Base-by-base conservation (phyloP, 129 eudicot species). In the Centella asiatica region DNA sequence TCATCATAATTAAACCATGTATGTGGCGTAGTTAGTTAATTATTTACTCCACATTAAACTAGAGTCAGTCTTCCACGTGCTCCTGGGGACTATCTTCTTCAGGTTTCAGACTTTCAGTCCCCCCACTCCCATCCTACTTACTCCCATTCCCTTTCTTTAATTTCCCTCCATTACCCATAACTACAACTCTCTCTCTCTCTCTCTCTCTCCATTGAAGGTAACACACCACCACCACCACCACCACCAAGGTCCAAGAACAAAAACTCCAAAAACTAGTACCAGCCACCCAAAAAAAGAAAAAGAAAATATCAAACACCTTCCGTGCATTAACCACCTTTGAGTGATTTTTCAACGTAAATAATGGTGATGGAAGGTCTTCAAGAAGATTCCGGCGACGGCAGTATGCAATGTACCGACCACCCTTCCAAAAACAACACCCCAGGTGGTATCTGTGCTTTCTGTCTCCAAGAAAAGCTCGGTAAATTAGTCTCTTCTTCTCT, bases 401-500 rank as follows among this genome's bases (percentile, higher is more conserved):
- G 55, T 70, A 78, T 81, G 89, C 66, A 78, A 57, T 90, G 97
- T 46, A 53, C 82, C 24, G 76, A 81, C 31, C 97, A 90, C 23
- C 95, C 94, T 0, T 81, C 62, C 78, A 81, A 76, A 26, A 81
- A 57, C 74, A 72, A 83, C 50, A 79, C 95, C 9, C 68, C 54
- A 3, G 95, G 89, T 3, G 94, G 94, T 37, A 90, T 90, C 70
- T 90, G 97, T 71, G 85, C 94, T 0, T 62, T 79, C n/a, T 90
- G 97, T 67, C 94, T 90, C 36, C 95, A 90, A 75, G 97, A 90
- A 69, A 90, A 90, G 65, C 77, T 90, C 12, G 95, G 95, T 23
- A 90, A 90, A 58, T 76, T 90, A 33, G 97, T 90, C n/a, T 83
- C 97, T 18, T 81, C 95, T 29, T 90, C 97, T 34, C 83, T 79